Percentiles rank a stretch among this genome's conserved stretches.
These are phyloP conservation scores for Sedum album DNA, from an alignment of 164 flowering plant genomes.

Conservation along the genomic window DNA sequence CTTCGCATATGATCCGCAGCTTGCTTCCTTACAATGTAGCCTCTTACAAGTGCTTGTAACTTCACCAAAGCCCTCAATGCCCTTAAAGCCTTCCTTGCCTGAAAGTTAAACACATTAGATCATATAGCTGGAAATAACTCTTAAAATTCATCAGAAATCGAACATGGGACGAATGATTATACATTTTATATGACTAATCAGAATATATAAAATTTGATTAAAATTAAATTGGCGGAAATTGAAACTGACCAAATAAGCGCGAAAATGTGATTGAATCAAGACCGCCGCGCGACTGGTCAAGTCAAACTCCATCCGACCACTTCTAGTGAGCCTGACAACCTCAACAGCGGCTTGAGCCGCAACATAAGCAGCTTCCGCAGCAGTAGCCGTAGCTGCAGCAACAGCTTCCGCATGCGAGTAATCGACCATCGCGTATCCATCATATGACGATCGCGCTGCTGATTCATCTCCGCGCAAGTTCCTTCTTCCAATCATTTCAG, in stretches of 20 bases:
- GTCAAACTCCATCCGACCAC: background rate
- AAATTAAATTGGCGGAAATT: background rate
- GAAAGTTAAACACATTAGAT: background rate
- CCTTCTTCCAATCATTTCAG: background rate
- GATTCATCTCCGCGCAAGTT: background rate
- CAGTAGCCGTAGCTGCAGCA: background rate
- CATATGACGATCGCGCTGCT: background rate
- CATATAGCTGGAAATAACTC: too few relatives aligned
- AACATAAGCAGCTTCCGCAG: background rate
- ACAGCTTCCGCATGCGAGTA: background rate
- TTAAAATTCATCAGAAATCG: too few relatives aligned
- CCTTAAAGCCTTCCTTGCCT: background rate
- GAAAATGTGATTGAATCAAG: background rate
- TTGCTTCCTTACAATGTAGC: slow-evolving; percentile 53
- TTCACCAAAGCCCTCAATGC: background rate
- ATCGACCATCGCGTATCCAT: background rate
- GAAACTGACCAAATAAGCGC: background rate
- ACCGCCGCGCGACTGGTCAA: background rate
- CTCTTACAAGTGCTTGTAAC: slow-evolving; percentile 64
- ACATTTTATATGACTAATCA: background rate
- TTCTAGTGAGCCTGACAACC: background rate
- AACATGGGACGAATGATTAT: too few relatives aligned
- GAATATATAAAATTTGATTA: background rate
- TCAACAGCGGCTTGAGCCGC: slow-evolving; percentile 1
- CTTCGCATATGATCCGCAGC: slow-evolving; percentile 30